phyloP scores from a whole-genome alignment of 2,329 filamentous ascomycete genomes.

The Ilyonectria robusta region DNA sequence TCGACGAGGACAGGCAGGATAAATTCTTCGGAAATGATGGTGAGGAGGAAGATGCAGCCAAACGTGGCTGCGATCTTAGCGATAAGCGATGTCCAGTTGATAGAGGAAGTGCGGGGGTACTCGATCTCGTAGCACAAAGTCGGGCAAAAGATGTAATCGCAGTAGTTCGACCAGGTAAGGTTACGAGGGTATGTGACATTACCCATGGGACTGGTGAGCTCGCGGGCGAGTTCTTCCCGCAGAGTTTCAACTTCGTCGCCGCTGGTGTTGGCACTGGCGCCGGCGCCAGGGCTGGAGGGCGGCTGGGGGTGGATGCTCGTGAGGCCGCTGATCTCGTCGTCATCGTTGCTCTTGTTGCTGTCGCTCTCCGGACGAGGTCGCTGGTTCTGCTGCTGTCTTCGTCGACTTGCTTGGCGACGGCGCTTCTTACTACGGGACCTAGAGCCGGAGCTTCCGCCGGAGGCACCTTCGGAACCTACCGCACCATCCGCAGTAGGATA shows the following conservation, averaged over 20 bases:
- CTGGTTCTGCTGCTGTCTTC: conserved; percentile 34
- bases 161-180: conserved; percentile 84
- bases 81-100: conserved; percentile 85
- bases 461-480: conserved; percentile 53
- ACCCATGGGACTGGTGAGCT: conserved; percentile 92
- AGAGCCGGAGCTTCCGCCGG: conserved; percentile 17
- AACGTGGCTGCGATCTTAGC: conserved; percentile 92
- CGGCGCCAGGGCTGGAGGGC: conserved; percentile 27
- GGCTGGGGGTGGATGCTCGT: conserved; percentile 1
- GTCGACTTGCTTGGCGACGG: conserved; percentile 38
- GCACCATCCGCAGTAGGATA: conserved; percentile 76
- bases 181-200: conserved; percentile 92
- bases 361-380: conserved; percentile 33
- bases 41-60: conserved; percentile 95
- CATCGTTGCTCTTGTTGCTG: conserved; percentile 44
- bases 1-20: conserved; percentile 91
- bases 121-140: conserved; percentile 98
- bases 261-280: conserved; percentile 44
- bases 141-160: conserved; percentile 91
- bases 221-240: conserved; percentile 88
- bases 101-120: conserved; percentile 84
- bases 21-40: conserved; percentile 92
- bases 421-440: conserved; percentile 42
- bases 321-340: conserved; percentile 42
- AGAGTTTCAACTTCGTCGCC: conserved; percentile 75